Evolutionary conservation across 441 rosid genomes (phyloP).

Genomic region (Euphorbia schlechtendalii): DNA sequence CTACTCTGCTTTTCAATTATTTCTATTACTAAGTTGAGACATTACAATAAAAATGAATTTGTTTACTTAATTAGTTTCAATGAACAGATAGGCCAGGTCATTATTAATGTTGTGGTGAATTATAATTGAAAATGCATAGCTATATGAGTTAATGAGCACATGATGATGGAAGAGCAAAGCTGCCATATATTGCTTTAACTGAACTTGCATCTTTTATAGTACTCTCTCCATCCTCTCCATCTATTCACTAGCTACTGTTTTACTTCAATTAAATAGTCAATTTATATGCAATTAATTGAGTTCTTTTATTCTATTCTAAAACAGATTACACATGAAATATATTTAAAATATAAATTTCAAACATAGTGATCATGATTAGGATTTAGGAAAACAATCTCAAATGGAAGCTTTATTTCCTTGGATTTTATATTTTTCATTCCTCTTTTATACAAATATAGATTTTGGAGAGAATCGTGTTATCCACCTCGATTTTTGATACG

Average conservation of each 20-base stretch:
- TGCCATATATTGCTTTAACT: slow-evolving; percentile 1
- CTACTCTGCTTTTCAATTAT: neutral
- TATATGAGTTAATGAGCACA: neutral
- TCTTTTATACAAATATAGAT: no score
- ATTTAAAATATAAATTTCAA: no score
- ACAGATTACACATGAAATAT: no score
- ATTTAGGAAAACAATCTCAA: no score
- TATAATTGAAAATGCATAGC: neutral
- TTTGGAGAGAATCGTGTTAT: no score
- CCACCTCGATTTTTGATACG: no score
- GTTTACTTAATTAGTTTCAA: neutral
- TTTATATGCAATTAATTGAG: neutral
- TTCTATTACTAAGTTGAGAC: neutral
- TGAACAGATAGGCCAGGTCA: neutral
- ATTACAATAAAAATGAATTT: neutral
- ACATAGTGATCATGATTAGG: no score
- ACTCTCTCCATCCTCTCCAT: neutral
- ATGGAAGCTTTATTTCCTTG: no score
- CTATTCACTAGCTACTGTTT: neutral
- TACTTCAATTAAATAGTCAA: neutral
- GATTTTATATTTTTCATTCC: no score
- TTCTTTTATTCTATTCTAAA: no score
- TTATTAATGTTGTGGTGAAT: neutral
- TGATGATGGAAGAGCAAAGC: neutral
- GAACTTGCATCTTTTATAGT: neutral